Conservation (phyloP, 2,329 filamentous ascomycete species). For the Periconia sp. region DNA sequence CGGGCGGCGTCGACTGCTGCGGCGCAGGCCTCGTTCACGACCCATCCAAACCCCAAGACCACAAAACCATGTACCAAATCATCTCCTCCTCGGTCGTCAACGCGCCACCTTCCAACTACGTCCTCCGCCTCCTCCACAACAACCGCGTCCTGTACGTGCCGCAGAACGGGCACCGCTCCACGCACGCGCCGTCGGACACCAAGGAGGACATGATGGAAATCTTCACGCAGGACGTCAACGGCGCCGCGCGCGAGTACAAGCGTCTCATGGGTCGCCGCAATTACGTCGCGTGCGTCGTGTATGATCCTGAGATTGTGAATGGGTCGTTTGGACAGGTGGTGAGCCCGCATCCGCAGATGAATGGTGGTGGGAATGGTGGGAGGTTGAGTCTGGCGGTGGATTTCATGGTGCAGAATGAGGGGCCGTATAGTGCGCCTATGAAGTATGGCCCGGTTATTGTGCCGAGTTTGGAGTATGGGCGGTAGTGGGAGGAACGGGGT, state of each 20-base stretch:
- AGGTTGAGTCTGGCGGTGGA: conserved; percentile 85
- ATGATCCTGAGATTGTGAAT: conserved; percentile 78
- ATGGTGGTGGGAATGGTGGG: conserved; percentile 47
- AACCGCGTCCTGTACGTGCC: conserved; percentile 92
- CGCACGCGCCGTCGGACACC: conserved; percentile 78
- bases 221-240: conserved; percentile 90
- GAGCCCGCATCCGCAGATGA: conserved; percentile 62
- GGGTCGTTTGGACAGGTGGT: conserved; percentile 43
- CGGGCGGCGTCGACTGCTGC: conserved; percentile 86
- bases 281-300: conserved; percentile 91
- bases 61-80: conserved; percentile 99
- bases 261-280: conserved; percentile 92
- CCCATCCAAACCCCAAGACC: conserved; percentile 83
- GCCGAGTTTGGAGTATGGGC: conserved; percentile 63
- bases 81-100: conserved; percentile 93
- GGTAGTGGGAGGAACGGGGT: conserved; percentile 28
- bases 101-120: conserved; percentile 78
- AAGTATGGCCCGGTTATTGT: conserved; percentile 98
- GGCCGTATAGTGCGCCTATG: conserved; percentile 75
- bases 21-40: conserved; percentile 95
- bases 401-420: conserved; percentile 94
- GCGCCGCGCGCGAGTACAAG: conserved; percentile 79
- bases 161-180: conserved; percentile 74
- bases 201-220: conserved; percentile 99
- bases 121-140: conserved; percentile 93